These are phyloP conservation scores for Fusarium torreyae DNA, from an alignment of 2,329 filamentous ascomycete genomes.

Conservation along the genomic window DNA sequence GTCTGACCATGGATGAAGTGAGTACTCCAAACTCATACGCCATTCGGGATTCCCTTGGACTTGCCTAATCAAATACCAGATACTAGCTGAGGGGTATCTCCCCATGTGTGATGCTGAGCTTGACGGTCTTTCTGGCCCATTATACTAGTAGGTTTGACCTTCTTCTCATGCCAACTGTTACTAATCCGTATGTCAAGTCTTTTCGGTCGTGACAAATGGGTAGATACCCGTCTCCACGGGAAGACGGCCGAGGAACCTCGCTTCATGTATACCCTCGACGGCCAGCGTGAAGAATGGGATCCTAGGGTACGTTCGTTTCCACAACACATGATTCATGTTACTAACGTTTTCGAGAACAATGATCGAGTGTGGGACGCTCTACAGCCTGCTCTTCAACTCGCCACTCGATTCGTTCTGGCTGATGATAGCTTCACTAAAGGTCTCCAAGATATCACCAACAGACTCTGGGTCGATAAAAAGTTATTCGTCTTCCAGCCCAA, in stretches of 20 bases:
- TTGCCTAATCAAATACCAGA: constrained; percentile 32
- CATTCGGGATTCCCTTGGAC: no score
- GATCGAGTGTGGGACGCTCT: constrained; percentile 51
- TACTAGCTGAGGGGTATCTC: constrained; percentile 46
- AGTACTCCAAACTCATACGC: background rate
- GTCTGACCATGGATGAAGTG: constrained; percentile 53
- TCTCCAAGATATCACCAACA: constrained; percentile 48
- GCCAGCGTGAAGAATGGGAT: constrained; percentile 46
- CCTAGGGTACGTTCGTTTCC: constrained; percentile 36
- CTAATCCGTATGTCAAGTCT: constrained; percentile 26
- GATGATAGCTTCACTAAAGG: constrained; percentile 41
- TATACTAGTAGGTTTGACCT: constrained; percentile 43
- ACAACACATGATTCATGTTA: background rate
- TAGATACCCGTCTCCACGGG: constrained; percentile 2
- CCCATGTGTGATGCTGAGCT: constrained; percentile 28
- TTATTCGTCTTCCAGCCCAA: constrained; percentile 13
- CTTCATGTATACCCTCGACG: constrained; percentile 42
- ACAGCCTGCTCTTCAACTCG: constrained; percentile 50
- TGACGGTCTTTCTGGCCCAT: constrained; percentile 36
- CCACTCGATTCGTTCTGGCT: constrained; percentile 42
- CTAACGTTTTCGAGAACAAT: constrained; percentile 31
- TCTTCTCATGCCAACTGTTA: background rate
- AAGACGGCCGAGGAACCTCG: background rate
- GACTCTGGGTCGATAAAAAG: constrained; percentile 26
- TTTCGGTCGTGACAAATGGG: constrained; percentile 33